Conservation (phyloP, 2,329 filamentous ascomycete genomes). For the Rugonectria rugulosa region DNA sequence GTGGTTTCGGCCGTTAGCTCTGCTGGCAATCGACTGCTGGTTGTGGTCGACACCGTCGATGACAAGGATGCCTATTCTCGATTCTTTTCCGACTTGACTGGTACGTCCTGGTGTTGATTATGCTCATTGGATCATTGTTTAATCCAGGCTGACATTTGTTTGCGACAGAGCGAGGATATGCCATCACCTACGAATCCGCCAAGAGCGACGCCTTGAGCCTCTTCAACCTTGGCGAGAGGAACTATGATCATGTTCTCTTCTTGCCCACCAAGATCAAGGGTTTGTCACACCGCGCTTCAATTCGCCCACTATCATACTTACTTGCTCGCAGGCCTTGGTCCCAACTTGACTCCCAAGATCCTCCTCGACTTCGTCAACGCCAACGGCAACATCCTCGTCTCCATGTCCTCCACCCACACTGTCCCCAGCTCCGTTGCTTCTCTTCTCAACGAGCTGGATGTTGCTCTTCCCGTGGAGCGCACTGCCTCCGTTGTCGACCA, state of each 20-base stretch:
- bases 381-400: constrained; percentile 88
- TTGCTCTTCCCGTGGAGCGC: constrained; percentile 85
- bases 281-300: constrained; percentile 46
- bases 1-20: constrained; percentile 80
- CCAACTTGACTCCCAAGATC: constrained; percentile 82
- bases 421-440: constrained; percentile 78
- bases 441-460: constrained; percentile 86
- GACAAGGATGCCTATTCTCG: constrained; percentile 86
- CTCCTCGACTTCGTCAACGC: constrained; percentile 92
- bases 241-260: constrained; percentile 90
- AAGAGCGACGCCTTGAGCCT: constrained; percentile 80
- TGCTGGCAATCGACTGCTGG: constrained; percentile 80
- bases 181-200: constrained; percentile 81
- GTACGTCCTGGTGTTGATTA: constrained; percentile 57
- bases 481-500: constrained; percentile 90
- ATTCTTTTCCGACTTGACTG: constrained; percentile 76
- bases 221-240: constrained; percentile 85
- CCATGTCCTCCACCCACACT: constrained; percentile 75
- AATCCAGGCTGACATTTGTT: constrained; percentile 27
- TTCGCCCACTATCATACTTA: constrained; percentile 21
- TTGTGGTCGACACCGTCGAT: constrained; percentile 81
- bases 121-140: not conserved
- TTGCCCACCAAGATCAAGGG: constrained; percentile 92
- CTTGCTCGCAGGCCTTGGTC: constrained; percentile 74
- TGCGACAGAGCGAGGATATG: constrained; percentile 77